These are phyloP conservation scores for Neurospora cerealis DNA, from an alignment of 495 filamentous ascomycete genomes.

Conservation along the genomic window DNA sequence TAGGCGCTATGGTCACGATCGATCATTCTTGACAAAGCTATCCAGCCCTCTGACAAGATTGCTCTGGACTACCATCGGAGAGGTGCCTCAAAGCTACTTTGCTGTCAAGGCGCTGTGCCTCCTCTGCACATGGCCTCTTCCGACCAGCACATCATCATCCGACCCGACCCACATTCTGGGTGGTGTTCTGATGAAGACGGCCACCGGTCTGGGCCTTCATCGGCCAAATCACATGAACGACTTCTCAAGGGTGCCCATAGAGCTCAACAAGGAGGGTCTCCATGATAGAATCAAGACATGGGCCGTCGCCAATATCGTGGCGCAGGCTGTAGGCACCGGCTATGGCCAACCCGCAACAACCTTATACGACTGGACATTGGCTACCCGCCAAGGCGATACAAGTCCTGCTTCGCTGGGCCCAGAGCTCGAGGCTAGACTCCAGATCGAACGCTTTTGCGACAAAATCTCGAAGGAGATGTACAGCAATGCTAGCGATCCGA, in stretches of 20 bases:
- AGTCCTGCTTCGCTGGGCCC: conserved; percentile 56
- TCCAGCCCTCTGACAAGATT: conserved; percentile 62
- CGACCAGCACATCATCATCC: conserved; percentile 72
- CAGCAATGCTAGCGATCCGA: conserved; percentile 64
- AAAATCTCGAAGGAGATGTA: conserved; percentile 81
- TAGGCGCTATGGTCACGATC: conserved; percentile 58
- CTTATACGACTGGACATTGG: conserved; percentile 78
- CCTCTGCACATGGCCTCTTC: conserved; percentile 85
- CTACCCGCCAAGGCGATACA: conserved; percentile 50
- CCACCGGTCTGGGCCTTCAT: conserved; percentile 84
- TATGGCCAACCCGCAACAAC: conserved; percentile 87
- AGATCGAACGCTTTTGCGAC: conserved; percentile 76
- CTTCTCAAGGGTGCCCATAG: conserved; percentile 73
- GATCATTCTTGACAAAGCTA: conserved; percentile 56
- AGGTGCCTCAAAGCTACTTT: conserved; percentile 76
- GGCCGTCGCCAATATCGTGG: conserved; percentile 87
- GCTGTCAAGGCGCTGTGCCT: conserved; percentile 87
- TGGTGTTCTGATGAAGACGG: conserved; percentile 87
- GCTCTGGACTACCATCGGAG: conserved; percentile 73
- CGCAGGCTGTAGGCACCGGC: conserved; percentile 83
- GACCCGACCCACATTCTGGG: conserved; percentile 87
- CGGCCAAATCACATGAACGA: conserved; percentile 84
- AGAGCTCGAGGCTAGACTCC: conserved; percentile 57
- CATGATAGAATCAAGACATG: conserved; percentile 80
- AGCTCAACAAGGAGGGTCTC: conserved; percentile 76